Base-by-base conservation (phyloP, 306 rosid species). In the Lathyrus sativus region DNA sequence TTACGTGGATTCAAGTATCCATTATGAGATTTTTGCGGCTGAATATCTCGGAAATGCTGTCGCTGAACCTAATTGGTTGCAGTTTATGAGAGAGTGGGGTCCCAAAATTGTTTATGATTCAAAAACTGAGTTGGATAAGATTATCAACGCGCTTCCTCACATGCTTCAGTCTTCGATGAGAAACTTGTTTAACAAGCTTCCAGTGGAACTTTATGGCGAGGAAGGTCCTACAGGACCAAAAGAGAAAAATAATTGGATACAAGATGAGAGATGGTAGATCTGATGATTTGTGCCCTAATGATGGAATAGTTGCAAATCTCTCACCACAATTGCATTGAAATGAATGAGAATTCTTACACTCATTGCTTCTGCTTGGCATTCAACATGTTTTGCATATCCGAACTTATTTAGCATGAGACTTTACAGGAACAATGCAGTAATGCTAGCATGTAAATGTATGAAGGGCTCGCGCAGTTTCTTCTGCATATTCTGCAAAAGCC, bases 191-290 rank as follows among this genome's bases (percentile, higher is more conserved):
- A 55, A 76, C 73, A 80, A 72, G 70, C 50, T 80, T 28, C 81
- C 85, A 3, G 53, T 72, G 73, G 85, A 80, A 63, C 62, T 80
- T 59, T 80, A 76, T 68, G 81, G 81, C 8, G 85, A 80, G 78
- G 79, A 76, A 62, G 85, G 85, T 68, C 85, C 85, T 51, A 72
- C 85, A n/a, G 85, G 85, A 19, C 85, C 85, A 62, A 80, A 80
- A 72, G 76, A 80, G 74, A 80, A 80, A 76, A 68, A 80, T 42
- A 80, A 76, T 28, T 80, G 85, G 85, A 19, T 56, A 61, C 22
- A 58, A 11, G 85, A 80, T 56, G 81, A 80, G 78, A 80, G 85
- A 48, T 76, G 85, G 85, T 80, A 35, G 11, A 51, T 69, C 33
- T 60, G 61, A 39, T 67, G 55, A 41, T 78, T 51, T 78, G 31